Base-by-base conservation (phyloP, 176 grass and related monocot genomes). In the Ampelocalamus luodianensis region DNA sequence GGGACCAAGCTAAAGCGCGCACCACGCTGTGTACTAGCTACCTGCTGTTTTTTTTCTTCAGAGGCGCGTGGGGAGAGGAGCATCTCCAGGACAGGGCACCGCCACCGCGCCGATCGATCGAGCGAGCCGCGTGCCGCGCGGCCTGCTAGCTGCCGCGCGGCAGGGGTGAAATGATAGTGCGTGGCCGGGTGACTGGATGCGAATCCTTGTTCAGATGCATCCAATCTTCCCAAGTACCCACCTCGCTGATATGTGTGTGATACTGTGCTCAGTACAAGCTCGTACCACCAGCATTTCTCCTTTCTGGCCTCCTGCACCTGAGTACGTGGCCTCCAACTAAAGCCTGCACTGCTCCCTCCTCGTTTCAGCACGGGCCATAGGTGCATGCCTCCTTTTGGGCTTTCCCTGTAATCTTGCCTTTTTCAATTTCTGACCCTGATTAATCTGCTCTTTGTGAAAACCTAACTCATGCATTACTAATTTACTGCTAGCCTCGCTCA, bases 181-280 rank as follows among this genome's bases (percentile, higher is more conserved):
- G 11, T 44, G 46, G 71, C 38, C 17, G 39, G 64, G 27, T 16
- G 50, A 50, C 36, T 22, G 83, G 67, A 7, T 7, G 48, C 78
- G 64, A 23, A 92, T 88, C 90, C 74, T 82, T 54, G 29, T 24
- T 44, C 66, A 74, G 90, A 92, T 83, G 67, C 90, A 77, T 22
- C 78, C 77, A 18, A 88, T 77, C 85, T 89, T 63, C 73, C 64
- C 84, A 12, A 15, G 44, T 20, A 76, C 32, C 1, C 20, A 18
- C 5, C 22, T 46, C 62, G 36, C 37, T 11, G 58, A 36, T 37
- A 42, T 5, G 27, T 24, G 43, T 40, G 67, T 22, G 67, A 82
- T 62, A 43, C 68, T 9, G 39, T 2, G 49, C 49, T 5, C 38
- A 6, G 42, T 37, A 49, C 12, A 32, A 32, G 46, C 32, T 34